phyloP scores from a whole-genome alignment of 768 basidiomycete species.

The Naganishia randhawae region DNA sequence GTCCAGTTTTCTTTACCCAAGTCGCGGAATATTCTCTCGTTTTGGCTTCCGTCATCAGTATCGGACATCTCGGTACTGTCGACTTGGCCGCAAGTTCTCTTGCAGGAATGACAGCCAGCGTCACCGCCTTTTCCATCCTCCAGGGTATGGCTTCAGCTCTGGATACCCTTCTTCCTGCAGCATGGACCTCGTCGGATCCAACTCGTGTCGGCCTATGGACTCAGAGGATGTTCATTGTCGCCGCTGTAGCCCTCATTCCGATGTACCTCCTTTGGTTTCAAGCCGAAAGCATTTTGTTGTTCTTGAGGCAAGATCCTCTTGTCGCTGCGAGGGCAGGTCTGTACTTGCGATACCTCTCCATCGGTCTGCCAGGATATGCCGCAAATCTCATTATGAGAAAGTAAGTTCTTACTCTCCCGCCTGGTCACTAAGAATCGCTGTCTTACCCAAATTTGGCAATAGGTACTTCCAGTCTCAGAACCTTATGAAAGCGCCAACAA shows the following conservation, averaged over 20 bases:
- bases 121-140: constrained; percentile 72
- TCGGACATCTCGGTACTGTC: constrained; percentile 84
- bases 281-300: constrained; percentile 70
- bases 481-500: constrained; percentile 77
- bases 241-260: constrained; percentile 59
- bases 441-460: not conserved
- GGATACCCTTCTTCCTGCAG: constrained; percentile 88
- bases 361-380: constrained; percentile 74
- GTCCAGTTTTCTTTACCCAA: constrained; percentile 46
- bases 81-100: constrained; percentile 72
- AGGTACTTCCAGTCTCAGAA: constrained; percentile 82
- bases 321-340: constrained; percentile 71
- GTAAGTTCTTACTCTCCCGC: constrained; percentile 33
- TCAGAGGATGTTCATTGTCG: constrained; percentile 71
- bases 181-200: constrained; percentile 86
- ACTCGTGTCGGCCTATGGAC: constrained; percentile 83
- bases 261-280: constrained; percentile 75
- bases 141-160: constrained; percentile 78
- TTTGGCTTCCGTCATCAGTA: constrained; percentile 74
- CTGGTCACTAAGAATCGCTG: not conserved
- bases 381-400: constrained; percentile 59
- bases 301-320: constrained; percentile 62
- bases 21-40: constrained; percentile 73
- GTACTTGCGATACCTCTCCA: constrained; percentile 70
- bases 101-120: constrained; percentile 52